Evolutionary conservation across 306 rosid species (phyloP), one percentile per base, ranked within the genome.

Genomic region (Begonia peltatifolia): DNA sequence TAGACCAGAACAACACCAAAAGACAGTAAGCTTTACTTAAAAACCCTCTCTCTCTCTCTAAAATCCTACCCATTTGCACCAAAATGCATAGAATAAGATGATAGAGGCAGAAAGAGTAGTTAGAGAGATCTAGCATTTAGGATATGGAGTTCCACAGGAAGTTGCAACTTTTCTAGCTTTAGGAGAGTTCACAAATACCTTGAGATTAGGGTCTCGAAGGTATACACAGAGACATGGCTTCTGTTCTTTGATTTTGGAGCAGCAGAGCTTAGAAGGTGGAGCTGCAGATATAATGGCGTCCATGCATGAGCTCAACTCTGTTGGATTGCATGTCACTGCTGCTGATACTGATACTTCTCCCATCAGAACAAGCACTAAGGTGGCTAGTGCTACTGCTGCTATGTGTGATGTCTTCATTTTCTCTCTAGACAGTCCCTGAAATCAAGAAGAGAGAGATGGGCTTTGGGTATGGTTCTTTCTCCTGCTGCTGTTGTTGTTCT

Each of bases 141-240:
- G 99, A 59, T 72, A 92, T 56, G 99, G 96, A 74, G 99, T 81
- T 3, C 94, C 90, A 76, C 99, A 92, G 61, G 84, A 78, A 60
- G 49, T 79, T 9, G 99, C 99, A 70, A 92, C 99, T 71, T 65
- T 83, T 74, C 88, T 81, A 15, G 99, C 96, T 72, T 92, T 92
- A 12, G 99, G 96, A 38, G 96, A 63, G 87, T 74, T 69, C 48
- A 86, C 99, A 72, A 86, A 78, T 71, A 77, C 83, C 82, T 80
- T 86, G 52, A 92, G 88, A 62, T 74, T 83, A 14, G 99, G 99
- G 62, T 92, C 87, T 68, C 74, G 77, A 58, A 92, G 77, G 74
- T 92, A 86, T 60, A 77, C 80, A 71, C 99, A 92, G 57, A 92
- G 94, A 74, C 99, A 92, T 11, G 99, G 96, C 51, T 74, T 83